Conservation (phyloP, 495 filamentous ascomycete species). For the Aspergillus ellipticus region DNA sequence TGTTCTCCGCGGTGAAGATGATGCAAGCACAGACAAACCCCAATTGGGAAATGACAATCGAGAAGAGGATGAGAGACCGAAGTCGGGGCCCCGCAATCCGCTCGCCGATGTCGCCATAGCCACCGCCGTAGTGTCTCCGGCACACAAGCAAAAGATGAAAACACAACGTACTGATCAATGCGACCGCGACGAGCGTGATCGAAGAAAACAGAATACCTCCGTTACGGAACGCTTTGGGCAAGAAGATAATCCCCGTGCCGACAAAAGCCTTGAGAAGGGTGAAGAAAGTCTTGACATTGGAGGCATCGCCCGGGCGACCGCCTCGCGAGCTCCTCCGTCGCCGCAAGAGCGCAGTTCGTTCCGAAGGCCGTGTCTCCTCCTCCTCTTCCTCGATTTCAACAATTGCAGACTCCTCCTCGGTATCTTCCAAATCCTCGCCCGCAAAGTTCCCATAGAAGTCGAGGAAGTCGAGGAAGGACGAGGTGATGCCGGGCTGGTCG, state of each 20-base stretch:
- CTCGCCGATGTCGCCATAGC: constrained; percentile 88
- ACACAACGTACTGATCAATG: constrained; percentile 77
- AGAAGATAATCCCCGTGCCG: constrained; percentile 86
- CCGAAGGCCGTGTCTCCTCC: constrained; percentile 28
- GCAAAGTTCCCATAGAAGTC: constrained; percentile 69
- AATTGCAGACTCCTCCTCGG: constrained; percentile 48
- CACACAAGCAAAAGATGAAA: constrained; percentile 83
- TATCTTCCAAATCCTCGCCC: constrained; percentile 65
- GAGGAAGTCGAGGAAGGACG: constrained; percentile 67
- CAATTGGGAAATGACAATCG: constrained; percentile 82
- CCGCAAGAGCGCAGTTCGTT: constrained; percentile 51
- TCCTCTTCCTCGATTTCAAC: constrained; percentile 33
- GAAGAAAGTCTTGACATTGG: constrained; percentile 62
- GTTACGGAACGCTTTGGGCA: constrained; percentile 83
- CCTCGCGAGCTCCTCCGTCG: constrained; percentile 42
- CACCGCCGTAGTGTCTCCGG: constrained; percentile 70
- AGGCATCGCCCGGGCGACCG: constrained; percentile 49
- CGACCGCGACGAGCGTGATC: constrained; percentile 71
- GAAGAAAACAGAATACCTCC: constrained; percentile 93
- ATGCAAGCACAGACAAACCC: constrained; percentile 94
- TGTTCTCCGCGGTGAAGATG: constrained; percentile 86
- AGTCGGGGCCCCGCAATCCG: constrained; percentile 80
- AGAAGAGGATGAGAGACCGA: constrained; percentile 70
- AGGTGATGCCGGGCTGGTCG: constrained; percentile 40
- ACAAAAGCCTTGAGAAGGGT: constrained; percentile 88